A percentile compares a stretch with the other conserved stretches of the same genome.
These are phyloP conservation scores for Cardamine resedifolia DNA, from an alignment of 345 rosid species.

Conservation along the genomic window DNA sequence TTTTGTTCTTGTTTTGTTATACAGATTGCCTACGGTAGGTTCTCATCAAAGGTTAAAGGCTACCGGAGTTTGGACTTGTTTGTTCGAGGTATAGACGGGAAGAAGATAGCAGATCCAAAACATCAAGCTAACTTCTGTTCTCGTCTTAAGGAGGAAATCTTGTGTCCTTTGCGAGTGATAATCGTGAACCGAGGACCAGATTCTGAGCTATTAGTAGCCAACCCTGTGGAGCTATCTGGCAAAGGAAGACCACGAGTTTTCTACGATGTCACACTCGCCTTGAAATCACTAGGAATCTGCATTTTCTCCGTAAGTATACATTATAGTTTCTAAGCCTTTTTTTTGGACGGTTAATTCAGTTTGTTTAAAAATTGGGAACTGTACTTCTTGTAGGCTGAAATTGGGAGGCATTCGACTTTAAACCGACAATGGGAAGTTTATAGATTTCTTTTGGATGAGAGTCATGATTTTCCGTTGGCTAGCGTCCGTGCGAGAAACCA, in stretches of 20 bases:
- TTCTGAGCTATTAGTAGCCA: constrained; percentile 65
- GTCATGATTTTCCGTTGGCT: constrained; percentile 50
- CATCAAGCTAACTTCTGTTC: constrained; percentile 49
- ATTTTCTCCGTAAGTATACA: constrained; percentile 56
- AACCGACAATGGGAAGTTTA: constrained; percentile 78
- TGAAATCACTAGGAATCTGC: constrained; percentile 61
- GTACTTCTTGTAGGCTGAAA: constrained; percentile 54
- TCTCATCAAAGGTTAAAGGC: constrained; percentile 48
- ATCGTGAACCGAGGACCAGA: constrained; percentile 71
- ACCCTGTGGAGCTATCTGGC: constrained; percentile 76
- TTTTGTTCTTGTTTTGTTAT: not conserved
- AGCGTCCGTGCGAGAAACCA: constrained; percentile 49
- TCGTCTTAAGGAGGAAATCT: constrained; percentile 59
- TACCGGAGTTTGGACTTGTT: constrained; percentile 59
- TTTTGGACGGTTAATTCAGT: not conserved
- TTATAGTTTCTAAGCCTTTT: not conserved
- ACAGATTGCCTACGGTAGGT: constrained; percentile 68
- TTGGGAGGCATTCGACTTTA: constrained; percentile 56
- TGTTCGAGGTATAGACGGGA: constrained; percentile 62
- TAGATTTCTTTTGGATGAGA: constrained; percentile 71
- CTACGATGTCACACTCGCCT: constrained; percentile 65
- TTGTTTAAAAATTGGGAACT: not conserved
- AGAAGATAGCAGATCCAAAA: constrained; percentile 58
- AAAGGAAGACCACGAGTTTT: constrained; percentile 81
- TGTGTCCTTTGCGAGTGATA: constrained; percentile 58